Percentiles rank a stretch among this genome's conserved stretches.
These are phyloP conservation scores for Pythium apleroticum DNA, from an alignment of 352 stramenopile genomes.

Conservation along the genomic window DNA sequence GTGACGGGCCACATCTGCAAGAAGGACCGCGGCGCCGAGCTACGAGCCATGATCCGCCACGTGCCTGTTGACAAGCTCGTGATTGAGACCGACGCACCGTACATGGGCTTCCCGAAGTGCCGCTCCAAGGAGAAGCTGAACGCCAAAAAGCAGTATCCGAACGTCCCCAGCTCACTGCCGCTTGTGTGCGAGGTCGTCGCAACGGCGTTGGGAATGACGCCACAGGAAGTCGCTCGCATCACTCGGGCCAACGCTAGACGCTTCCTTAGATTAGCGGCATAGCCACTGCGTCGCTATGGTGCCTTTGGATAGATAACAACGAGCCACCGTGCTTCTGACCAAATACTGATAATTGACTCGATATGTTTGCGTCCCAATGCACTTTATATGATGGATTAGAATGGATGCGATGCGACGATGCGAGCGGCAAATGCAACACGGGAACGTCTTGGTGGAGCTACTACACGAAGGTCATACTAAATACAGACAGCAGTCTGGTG, in stretches of 20 bases:
- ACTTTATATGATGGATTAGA: neutral
- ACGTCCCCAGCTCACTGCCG: constrained; percentile 70
- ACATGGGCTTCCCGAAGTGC: constrained; percentile 86
- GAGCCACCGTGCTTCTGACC: too few relatives aligned
- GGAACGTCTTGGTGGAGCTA: neutral
- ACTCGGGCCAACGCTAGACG: constrained; percentile 68
- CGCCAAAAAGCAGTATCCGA: constrained; percentile 74
- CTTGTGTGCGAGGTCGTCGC: constrained; percentile 60
- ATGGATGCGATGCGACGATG: neutral
- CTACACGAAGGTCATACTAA: neutral
- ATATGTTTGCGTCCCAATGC: neutral
- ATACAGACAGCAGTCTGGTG: neutral
- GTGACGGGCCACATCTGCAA: constrained; percentile 92
- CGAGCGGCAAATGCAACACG: neutral
- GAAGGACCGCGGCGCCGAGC: constrained; percentile 45
- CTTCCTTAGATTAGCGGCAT: constrained; percentile 52
- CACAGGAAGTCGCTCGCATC: constrained; percentile 56
- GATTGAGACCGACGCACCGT: constrained; percentile 92
- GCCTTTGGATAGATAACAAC: neutral
- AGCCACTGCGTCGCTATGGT: neutral
- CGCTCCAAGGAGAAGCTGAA: constrained; percentile 34
- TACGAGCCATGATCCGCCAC: constrained; percentile 54
- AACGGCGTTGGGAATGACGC: constrained; percentile 37
- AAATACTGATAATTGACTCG: too few relatives aligned
- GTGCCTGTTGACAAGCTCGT: constrained; percentile 83